Base-by-base conservation (phyloP, 306 rosid genomes). In the Ochetophila trinervis region DNA sequence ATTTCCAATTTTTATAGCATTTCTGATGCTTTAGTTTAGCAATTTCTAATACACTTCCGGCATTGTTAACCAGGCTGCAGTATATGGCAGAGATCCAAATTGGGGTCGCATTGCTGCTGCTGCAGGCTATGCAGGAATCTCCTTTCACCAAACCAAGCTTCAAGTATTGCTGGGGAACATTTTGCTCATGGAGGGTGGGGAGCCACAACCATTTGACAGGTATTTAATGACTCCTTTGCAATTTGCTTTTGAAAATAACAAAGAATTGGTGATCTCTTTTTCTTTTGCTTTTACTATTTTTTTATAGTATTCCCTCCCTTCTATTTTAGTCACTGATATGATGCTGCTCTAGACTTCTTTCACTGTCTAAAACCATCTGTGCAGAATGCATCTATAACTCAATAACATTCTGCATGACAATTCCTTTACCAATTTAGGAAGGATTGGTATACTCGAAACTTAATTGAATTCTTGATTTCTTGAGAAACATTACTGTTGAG, bases 81-180 rank as follows among this genome's bases (percentile, higher is more conserved):
- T 88, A 55, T 88, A 86, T 56, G 97, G 97, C 35, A 82, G 97
- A 86, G 99, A 88, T 69, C 97, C 99, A 45, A 90, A 93, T 23
- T 93, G 99, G 99, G 99, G 99, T 60, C 96, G 97, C 62, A 90
- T 93, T 44, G 99, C 97, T 22, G 79, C 80, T 23, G 97, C 99
- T 20, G 95, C 99, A 24, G 99, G 97, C 54, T 87, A 87, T 75
- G 82, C 97, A 0, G 99, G 99, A 71, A 73, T 90, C 73, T 42
- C 85, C 27, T 93, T 93, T 69, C 74, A 83, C 62, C 97, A 86
- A 80, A 80, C 40, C 53, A 80, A 78, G 73, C 97, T 93, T 54
- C 75, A 78, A 76, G 94, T 93, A 70, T 74, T 80, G 69, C 74
- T 93, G 36, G 97, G 99, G 8, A 79, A 93, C 77, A 87, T 82